Evolutionary conservation across 176 grass and related monocot genomes (phyloP), one percentile per base, ranked within the genome.

Genomic region (Elymus sibiricus): DNA sequence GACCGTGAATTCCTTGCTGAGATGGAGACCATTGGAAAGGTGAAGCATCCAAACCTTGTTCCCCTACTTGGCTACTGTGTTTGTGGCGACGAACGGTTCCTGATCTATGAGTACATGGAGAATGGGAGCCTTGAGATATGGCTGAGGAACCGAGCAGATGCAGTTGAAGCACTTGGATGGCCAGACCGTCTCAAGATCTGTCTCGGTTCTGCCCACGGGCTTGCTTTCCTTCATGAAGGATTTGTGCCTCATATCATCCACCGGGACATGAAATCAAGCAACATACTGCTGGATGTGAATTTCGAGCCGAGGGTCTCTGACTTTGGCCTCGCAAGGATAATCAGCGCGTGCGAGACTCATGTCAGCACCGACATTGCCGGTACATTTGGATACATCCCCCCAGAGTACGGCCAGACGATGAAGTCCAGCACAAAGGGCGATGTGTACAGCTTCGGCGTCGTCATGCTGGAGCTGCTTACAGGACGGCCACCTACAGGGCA

Each of bases 21-120:
- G 81, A 94, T 99, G 97, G 97, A 99, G 64, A 99, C 97, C 7
- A 94, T 99, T 79, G 97, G 97, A 53, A 99, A 99, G 87, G 97
- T 99, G 79, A 96, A 99, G 58, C 94, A 99, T 81, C 78, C 42
- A 29, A 99, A 99, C 79, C 90, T 99, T 28, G 97, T 96, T 31
- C 97, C 94, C 11, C 91, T 99, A 49, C 90, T 99, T 32, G 97
- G 97, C 26, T 99, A 99, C 79, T 99, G 97, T 86, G 97, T 99
- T 56, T 99, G 91, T 72, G 86, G 88, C 13, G 97, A 99, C 12
- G 94, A 99, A 64, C 80, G 97, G 55, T 94, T 99, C 80, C 87
- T 99, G 51, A 99, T 99, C 71, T 99, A 99, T 0, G 90, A 99
- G 88, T 99, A 96, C 79, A 99, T 99, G 97, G 90, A 91, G 85